Evolutionary conservation across 2,329 filamentous ascomycete genomes (phyloP).

Genomic region (Parastagonospora nodorum): DNA sequence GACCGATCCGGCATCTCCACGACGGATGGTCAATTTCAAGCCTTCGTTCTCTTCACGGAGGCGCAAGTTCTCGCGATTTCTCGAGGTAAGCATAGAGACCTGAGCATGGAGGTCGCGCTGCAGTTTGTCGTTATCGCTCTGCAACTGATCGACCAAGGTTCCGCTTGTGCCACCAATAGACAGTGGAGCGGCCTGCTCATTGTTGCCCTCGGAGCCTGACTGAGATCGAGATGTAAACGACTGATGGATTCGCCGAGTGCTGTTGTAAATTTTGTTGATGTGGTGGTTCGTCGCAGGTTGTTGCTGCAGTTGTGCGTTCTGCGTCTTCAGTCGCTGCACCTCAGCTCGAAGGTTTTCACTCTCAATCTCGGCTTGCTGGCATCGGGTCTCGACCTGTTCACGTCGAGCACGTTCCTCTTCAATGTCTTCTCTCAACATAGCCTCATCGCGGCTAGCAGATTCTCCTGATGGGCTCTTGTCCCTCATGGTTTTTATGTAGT

Average conservation of each 20-base stretch:
- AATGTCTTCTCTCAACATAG: conserved; percentile 90
- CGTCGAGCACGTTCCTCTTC: conserved; percentile 88
- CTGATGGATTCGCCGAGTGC: conserved; percentile 46
- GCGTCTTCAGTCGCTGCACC: conserved; percentile 68
- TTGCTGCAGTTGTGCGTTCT: conserved; percentile 41
- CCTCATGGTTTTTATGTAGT: conserved; percentile 72
- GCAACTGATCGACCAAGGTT: conserved; percentile 81
- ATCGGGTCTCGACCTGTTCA: conserved; percentile 84
- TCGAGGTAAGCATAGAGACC: conserved; percentile 94
- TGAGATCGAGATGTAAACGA: conserved; percentile 45
- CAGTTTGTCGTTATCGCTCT: conserved; percentile 90
- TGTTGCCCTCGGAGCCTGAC: conserved; percentile 46
- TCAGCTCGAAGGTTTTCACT: conserved; percentile 84
- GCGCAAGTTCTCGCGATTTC: conserved; percentile 92
- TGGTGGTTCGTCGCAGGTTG: conserved; percentile 45
- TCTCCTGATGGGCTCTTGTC: conserved; percentile 48
- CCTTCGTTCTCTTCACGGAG: conserved; percentile 98
- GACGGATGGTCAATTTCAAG: conserved; percentile 83
- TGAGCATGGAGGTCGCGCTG: conserved; percentile 92
- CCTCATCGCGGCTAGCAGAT: conserved; percentile 46
- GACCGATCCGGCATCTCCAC: conserved; percentile 65
- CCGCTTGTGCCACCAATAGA: conserved; percentile 57
- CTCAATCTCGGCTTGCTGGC: conserved; percentile 89
- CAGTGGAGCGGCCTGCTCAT: conserved; percentile 31
- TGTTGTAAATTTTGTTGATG: conserved; percentile 44